Evolutionary conservation across 768 basidiomycete species (phyloP), one percentile per base, ranked within the genome.

Genomic region (Termitomyces sp.): DNA sequence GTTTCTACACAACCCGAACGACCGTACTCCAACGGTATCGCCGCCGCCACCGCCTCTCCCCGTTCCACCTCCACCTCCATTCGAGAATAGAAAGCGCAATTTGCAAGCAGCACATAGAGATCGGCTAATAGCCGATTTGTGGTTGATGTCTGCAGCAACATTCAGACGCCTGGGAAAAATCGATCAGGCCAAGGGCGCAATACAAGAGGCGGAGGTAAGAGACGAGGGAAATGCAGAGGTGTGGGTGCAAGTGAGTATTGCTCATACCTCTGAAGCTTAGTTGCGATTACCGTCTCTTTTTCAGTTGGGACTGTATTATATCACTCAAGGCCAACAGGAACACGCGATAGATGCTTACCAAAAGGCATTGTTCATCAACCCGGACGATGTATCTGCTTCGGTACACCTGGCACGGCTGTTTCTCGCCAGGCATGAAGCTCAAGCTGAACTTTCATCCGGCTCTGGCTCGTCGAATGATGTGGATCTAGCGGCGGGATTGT

Each of bases 91-190:
- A 51, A 76, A 74, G 50, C 64, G 66, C 50, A 77, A 73, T 45
- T 71, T 74, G 6, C 71, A 76, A 3, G 76, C 75, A 19, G 75
- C 77, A 22, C 86, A 85, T 59, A 82, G 84, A 53, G 81, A 82
- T 40, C 74, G 84, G 24, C 70, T 97, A 28, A 72, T 97, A 56
- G 90, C 87, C 55, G 85, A 93, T 61, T 71, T 98, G 7, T 99
- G 97, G 97, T 71, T 97, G 5, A 91, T 93, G 80, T 90, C 88
- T 7, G 92, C 96, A 0, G 93, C 97, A 15, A 97, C 92, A 0
- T 98, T 98, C 74, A 77, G 97, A 45, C 74, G 97, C 56, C 73
- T 89, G 53, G 91, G 91, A 11, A 93, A 93, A 72, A 80, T 91
- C 52, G 95, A 97, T 56, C 92, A 98, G 63, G 86, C 90, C 0